Percentiles rank a stretch among this genome's conserved stretches.
These are phyloP conservation scores for Mikania micrantha DNA, from an alignment of 129 eudicot species.

Conservation along the genomic window DNA sequence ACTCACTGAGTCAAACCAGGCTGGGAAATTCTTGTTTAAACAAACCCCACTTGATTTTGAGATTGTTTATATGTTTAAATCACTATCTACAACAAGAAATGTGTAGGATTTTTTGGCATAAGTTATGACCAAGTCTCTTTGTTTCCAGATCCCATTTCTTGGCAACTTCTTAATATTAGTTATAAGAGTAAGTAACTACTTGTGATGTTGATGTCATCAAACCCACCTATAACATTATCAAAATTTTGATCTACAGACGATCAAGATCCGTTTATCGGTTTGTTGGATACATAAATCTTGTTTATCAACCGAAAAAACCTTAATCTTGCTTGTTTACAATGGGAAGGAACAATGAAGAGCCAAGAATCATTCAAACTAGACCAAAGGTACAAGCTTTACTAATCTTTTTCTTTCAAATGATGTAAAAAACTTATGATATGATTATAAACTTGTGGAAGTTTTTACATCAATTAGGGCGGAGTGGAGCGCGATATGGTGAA, in stretches of 20 bases:
- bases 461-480: slow-evolving; percentile 27
- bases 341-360: slow-evolving; percentile 53
- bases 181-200: slow-evolving; percentile 15
- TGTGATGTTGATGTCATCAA: slow-evolving; percentile 14
- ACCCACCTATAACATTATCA: not conserved
- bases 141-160: slow-evolving; percentile 18
- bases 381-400: slow-evolving; percentile 34
- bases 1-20: slow-evolving; percentile 21
- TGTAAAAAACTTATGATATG: not conserved
- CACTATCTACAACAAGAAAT: slow-evolving; percentile 35
- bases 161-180: slow-evolving; percentile 30
- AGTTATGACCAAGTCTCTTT: slow-evolving; percentile 32
- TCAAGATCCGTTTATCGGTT: not conserved
- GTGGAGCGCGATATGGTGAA: slow-evolving; percentile 56
- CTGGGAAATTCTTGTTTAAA: slow-evolving; percentile 10
- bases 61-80: slow-evolving; percentile 24
- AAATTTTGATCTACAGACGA: not conserved
- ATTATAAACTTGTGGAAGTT: slow-evolving; percentile 2
- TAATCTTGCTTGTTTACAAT: slow-evolving; percentile 17
- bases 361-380: slow-evolving; percentile 32
- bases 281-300: not conserved
- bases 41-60: slow-evolving; percentile 9
- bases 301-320: slow-evolving; percentile 2
- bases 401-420: not conserved
- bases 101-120: slow-evolving; percentile 20